Base-by-base conservation (phyloP, 257 asterid species). In the Solanum rostratum region DNA sequence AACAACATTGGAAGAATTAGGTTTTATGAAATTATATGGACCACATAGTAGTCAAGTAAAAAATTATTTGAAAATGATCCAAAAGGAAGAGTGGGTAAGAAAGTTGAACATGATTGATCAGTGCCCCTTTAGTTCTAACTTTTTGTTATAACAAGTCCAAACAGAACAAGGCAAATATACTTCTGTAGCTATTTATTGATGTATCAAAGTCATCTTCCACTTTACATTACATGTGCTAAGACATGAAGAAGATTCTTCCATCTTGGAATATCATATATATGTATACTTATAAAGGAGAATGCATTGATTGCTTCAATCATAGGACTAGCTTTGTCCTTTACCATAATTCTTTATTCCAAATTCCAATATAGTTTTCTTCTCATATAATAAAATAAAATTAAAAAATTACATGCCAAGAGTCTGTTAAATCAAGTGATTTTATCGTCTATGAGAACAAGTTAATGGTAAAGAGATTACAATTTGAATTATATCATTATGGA, bases 191-290 rank as follows among this genome's bases (percentile, higher is more conserved):
- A 45, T 63, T 54, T 83, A 45, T 63, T 54, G 50, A 83, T 70
- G 29, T 65, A 49, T 68, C 66, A 79, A 66, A 50, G 80, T 54
- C 37, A 84, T 29, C 80, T 69, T 79, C 87, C 82, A 84, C 87
- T 84, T 71, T 2, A 66, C 14, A 30, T 30, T 69, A 63, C 83
- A 83, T 62, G 76, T 81, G 82, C 54, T 70, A 41, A 53, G 5
- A 70, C 50, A 81, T 66, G 50, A 66, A 78, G 33, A 83, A 66
- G 57, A 78, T 52, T 85, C 87, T 52, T 85, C 87, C 87, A 85
- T 85, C 54, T 54, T 13, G 54, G 83, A 81, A 80, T 55, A 85
- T 45, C 41, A 85, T 9, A 54, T 27, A 85, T 9, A 54, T 11
- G 29, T n/a, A 27, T 68, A 66, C 76, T 24, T 29, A 15, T 57